Percentiles rank a stretch among this genome's conserved stretches.
Evolutionary conservation across 2,329 filamentous ascomycete species (phyloP).

Genomic region (Trichoderma citrinoviride): DNA sequence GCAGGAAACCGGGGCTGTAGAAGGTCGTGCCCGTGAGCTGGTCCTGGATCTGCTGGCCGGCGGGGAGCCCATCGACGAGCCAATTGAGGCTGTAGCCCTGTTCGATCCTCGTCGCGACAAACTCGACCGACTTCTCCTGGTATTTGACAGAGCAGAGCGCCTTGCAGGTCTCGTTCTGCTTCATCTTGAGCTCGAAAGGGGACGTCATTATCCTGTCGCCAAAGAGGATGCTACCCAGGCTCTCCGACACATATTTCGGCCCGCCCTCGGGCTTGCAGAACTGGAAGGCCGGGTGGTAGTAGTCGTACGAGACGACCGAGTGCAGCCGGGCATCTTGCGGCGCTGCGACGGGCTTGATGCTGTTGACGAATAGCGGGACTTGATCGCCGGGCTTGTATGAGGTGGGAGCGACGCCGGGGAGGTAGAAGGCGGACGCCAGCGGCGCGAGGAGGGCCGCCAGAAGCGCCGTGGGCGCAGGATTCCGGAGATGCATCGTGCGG

Average conservation of each 20-base stretch:
- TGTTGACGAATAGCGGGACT: constrained; percentile 90
- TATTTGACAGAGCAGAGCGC: constrained; percentile 67
- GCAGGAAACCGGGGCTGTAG: constrained; percentile 86
- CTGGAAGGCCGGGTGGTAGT: constrained; percentile 84
- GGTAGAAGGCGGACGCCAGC: constrained; percentile 76
- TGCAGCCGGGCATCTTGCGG: constrained; percentile 75
- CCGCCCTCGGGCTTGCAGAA: constrained; percentile 81
- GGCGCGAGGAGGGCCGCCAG: constrained; percentile 49
- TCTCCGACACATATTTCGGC: constrained; percentile 75
- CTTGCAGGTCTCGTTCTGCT: constrained; percentile 82
- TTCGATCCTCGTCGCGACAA: constrained; percentile 78
- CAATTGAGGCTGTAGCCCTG: constrained; percentile 92
- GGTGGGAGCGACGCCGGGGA: constrained; percentile 90
- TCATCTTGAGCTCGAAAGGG: constrained; percentile 86
- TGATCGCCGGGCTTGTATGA: constrained; percentile 78
- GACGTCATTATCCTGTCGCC: constrained; percentile 98
- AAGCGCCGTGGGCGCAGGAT: constrained; percentile 49
- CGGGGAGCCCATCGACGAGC: constrained; percentile 91
- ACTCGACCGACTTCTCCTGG: constrained; percentile 64
- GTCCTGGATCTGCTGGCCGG: constrained; percentile 79
- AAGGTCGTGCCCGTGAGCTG: constrained; percentile 73
- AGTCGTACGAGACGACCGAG: constrained; percentile 94
- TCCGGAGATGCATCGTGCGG: constrained; percentile 45
- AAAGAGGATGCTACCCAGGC: constrained; percentile 89
- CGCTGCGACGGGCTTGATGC: constrained; percentile 80